These are phyloP conservation scores for Aspergillus biplanus DNA, from an alignment of 495 filamentous ascomycete genomes.

Conservation along the genomic window DNA sequence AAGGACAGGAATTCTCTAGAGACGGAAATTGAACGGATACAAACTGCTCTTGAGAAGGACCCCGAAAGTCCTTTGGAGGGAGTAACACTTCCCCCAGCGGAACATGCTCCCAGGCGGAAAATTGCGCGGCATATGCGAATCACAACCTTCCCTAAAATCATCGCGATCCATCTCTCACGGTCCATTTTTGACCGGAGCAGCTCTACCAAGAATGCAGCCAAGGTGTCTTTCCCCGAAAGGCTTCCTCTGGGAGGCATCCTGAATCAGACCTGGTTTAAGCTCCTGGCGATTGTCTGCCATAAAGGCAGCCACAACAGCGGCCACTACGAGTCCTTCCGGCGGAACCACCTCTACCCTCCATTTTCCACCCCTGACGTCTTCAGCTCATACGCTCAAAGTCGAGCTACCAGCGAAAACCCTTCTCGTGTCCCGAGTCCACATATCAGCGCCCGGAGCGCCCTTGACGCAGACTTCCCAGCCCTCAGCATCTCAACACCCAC, in stretches of 20 bases:
- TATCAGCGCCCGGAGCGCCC: constrained; percentile 32
- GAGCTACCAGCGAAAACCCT: constrained; percentile 50
- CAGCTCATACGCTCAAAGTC: constrained; percentile 68
- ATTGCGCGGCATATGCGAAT: constrained; percentile 89
- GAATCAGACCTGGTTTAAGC: constrained; percentile 75
- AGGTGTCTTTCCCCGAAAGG: constrained; percentile 86
- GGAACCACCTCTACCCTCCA: constrained; percentile 76
- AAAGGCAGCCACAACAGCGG: constrained; percentile 95
- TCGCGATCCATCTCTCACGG: constrained; percentile 89
- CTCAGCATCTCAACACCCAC: constrained; percentile 40
- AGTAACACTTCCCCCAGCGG: constrained; percentile 73
- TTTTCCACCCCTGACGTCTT: constrained; percentile 83
- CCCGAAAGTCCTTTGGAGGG: constrained; percentile 76
- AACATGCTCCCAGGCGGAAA: constrained; percentile 73
- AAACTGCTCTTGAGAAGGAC: constrained; percentile 67
- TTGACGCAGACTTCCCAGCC: constrained; percentile 32
- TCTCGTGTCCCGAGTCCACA: constrained; percentile 50
- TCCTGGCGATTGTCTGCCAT: constrained; percentile 88
- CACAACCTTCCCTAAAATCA: constrained; percentile 80
- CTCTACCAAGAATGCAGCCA: constrained; percentile 91
- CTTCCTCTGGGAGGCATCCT: constrained; percentile 80
- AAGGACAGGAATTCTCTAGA: constrained; percentile 58
- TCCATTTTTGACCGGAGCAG: constrained; percentile 82
- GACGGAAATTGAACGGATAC: constrained; percentile 57
- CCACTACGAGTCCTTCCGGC: constrained; percentile 94